Evolutionary conservation across 1,284 basidiomycete genomes (phyloP).

Genomic region (Ceratobasidium sp.): DNA sequence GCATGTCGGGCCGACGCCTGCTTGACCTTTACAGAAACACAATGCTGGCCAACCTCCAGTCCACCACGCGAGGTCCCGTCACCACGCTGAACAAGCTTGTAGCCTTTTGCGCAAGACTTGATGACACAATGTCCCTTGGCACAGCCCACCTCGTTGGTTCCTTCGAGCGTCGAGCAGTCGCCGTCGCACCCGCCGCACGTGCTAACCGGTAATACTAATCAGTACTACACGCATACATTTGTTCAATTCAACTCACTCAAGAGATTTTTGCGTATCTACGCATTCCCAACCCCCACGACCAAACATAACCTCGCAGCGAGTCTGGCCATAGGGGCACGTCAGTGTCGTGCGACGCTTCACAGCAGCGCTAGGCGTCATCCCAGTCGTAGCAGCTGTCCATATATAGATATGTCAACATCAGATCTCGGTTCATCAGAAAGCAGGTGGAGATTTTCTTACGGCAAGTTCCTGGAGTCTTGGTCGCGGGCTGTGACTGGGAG

Average conservation of each 20-base stretch:
- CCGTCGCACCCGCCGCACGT: slow-evolving; percentile 22
- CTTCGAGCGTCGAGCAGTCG: background rate
- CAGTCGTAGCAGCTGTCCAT: background rate
- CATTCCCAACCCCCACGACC: slow-evolving; percentile 21
- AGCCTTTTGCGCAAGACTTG: background rate
- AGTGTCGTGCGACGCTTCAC: background rate
- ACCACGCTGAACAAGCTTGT: background rate
- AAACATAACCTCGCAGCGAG: slow-evolving; percentile 15
- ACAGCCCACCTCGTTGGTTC: slow-evolving; percentile 8
- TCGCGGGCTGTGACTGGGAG: background rate
- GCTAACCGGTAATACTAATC: background rate
- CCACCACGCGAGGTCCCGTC: slow-evolving; percentile 9
- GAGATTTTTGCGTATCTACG: slow-evolving; percentile 12
- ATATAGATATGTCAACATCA: background rate
- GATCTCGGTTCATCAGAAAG: background rate
- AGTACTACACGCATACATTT: background rate
- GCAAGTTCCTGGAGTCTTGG: slow-evolving; percentile 3
- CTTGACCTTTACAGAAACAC: background rate
- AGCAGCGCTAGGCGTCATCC: background rate
- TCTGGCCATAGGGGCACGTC: background rate
- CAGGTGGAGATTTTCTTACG: background rate
- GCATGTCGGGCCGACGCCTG: background rate
- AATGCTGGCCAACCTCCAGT: slow-evolving; percentile 17
- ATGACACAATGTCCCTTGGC: slow-evolving; percentile 11
- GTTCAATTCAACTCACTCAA: background rate